Base-by-base conservation (phyloP, 179 eudicot genomes). In the Monotropa hypopitys region DNA sequence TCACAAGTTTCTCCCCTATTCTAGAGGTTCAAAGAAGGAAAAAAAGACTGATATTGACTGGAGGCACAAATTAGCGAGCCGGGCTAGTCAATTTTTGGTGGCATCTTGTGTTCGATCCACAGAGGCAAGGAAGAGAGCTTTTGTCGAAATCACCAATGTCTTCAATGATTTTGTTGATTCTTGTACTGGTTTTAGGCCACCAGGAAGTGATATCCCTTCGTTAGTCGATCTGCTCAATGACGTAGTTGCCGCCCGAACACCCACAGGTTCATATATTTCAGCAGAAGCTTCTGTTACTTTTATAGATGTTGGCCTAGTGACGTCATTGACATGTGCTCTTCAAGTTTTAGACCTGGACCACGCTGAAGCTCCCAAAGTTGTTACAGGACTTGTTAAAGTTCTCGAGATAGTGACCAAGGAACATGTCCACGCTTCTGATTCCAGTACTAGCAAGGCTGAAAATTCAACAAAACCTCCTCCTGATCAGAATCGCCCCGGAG, bases 381-480 rank as follows among this genome's bases (percentile, higher is more conserved):
- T 85, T 18, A 86, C 97, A 8, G 98, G 92, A 49, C 85, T 96
- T 61, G 83, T 89, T 75, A 96, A 96, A 87, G 96, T 91, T 69
- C 79, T 96, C 79, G 99, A 96, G 85, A 54, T 87, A 74, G 97
- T 96, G n/a, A 94, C 97, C n/a, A 94, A 92, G 86, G 99, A 96
- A 75, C 97, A 94, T 81, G 87, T 88, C 53, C 87, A 90, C 68
- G 88, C 96, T 79, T 87, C 85, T 84, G 90, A 88, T 78, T 81
- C 79, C 51, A 81, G 69, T 75, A 51, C 85, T 50, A 91, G 85
- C 18, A 96, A 87, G 82, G 83, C 82, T 72, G 97, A 91, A 54
- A 82, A 70, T 59, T 80, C 85, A 38, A 81, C 85, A 76, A 92
- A 90, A 83, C 88, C 90, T 72, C 67, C 38, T n/a, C n/a, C n/a